phyloP scores from a whole-genome alignment of 75 land plant genomes.

The Chamaecyparis obtusa region DNA sequence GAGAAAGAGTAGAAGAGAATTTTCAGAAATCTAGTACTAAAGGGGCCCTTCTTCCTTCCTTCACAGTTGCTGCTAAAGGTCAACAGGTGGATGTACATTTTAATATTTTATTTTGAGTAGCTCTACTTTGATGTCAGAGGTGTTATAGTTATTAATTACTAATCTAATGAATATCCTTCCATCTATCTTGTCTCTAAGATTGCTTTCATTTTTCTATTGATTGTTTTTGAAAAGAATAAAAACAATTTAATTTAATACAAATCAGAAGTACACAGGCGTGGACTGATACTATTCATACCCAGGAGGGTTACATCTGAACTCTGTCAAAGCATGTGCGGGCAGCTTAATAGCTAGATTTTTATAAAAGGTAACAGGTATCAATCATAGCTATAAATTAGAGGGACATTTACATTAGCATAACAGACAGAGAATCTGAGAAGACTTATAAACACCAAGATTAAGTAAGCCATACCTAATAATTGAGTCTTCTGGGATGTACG shows the following conservation, averaged over 20 bases:
- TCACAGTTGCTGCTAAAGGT: constrained; percentile 33
- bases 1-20: constrained; percentile 23
- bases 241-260: background rate
- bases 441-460: background rate
- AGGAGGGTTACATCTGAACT: background rate
- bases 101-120: background rate
- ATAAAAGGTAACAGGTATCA: background rate
- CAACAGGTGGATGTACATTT: constrained; percentile 24
- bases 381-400: background rate
- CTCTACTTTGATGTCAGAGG: background rate
- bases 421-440: background rate
- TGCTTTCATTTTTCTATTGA: background rate
- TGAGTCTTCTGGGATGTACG: background rate
- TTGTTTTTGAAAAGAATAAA: background rate
- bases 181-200: background rate
- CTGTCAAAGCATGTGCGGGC: background rate
- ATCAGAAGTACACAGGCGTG: background rate
- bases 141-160: background rate
- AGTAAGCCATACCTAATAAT: background rate
- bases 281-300: background rate
- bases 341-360: background rate
- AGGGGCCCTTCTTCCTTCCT: constrained; percentile 20
- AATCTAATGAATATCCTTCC: background rate
- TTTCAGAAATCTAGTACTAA: constrained; percentile 11
- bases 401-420: background rate